Conservation (phyloP, 345 rosid genomes). For the Nasturtium officinale region DNA sequence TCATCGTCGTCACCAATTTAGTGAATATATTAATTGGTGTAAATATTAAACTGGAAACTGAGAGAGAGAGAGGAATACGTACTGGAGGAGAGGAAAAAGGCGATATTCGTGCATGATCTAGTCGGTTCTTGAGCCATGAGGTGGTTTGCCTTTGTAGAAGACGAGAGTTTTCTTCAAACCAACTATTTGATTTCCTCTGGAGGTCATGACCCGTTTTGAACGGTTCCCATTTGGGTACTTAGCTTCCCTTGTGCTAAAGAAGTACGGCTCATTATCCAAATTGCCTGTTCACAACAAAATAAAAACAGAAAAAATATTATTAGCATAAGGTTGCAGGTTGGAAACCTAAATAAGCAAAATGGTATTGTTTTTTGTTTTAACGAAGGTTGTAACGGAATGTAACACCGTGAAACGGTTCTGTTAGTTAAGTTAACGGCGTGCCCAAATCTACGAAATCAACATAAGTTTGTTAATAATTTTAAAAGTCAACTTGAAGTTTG, state of each 20-base stretch:
- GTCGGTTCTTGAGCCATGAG: constrained; percentile 78
- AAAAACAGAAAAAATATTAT: constrained; percentile 2
- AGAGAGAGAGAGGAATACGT: constrained; percentile 10
- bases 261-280: constrained; percentile 87
- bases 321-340: neutral
- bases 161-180: constrained; percentile 99
- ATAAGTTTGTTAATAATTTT: too few relatives aligned
- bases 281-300: constrained; percentile 55
- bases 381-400: too few relatives aligned
- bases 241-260: constrained; percentile 87
- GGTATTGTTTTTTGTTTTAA: too few relatives aligned
- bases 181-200: constrained; percentile 62
- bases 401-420: too few relatives aligned
- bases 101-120: constrained; percentile 99
- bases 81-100: constrained; percentile 48
- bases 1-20: too few relatives aligned
- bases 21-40: neutral
- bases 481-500: too few relatives aligned
- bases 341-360: neutral
- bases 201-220: constrained; percentile 67
- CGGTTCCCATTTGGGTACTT: constrained; percentile 94
- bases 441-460: too few relatives aligned
- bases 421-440: too few relatives aligned
- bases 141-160: constrained; percentile 90
- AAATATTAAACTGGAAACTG: constrained; percentile 2